Evolutionary conservation across 169 alveolate genomes (phyloP).

Genomic region (Toxoplasma gondii): DNA sequence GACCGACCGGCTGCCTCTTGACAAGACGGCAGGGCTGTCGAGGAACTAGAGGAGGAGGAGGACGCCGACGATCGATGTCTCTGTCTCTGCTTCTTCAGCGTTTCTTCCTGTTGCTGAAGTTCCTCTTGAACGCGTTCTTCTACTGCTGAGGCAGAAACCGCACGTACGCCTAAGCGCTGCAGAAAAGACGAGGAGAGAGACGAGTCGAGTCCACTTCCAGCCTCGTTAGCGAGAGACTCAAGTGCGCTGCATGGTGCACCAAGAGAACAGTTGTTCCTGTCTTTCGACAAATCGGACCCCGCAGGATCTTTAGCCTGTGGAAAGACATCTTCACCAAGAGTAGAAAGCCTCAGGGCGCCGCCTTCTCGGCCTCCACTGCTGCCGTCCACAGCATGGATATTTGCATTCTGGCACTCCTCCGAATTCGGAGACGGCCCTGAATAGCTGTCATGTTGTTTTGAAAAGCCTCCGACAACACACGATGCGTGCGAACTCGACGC

Average conservation of each 20-base stretch:
- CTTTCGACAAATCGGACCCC: too few species aligned
- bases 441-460: too few species aligned
- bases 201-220: background rate
- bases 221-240: background rate
- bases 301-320: too few species aligned
- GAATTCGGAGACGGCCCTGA: too few species aligned
- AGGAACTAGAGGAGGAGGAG: background rate
- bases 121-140: constrained; percentile 33
- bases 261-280: too few species aligned
- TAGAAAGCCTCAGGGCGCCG: too few species aligned
- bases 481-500: too few species aligned
- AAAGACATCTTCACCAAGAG: too few species aligned
- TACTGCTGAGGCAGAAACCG: background rate
- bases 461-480: too few species aligned
- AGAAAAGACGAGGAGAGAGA: constrained; percentile 8
- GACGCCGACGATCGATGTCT: background rate
- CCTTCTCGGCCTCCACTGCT: too few species aligned
- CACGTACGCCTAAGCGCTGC: background rate
- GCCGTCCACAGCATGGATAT: too few species aligned
- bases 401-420: too few species aligned
- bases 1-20: background rate
- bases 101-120: background rate
- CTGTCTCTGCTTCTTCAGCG: background rate
- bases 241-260: background rate
- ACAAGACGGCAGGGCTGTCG: background rate